Conservation (phyloP, 345 rosid genomes). For the Populus tremula region DNA sequence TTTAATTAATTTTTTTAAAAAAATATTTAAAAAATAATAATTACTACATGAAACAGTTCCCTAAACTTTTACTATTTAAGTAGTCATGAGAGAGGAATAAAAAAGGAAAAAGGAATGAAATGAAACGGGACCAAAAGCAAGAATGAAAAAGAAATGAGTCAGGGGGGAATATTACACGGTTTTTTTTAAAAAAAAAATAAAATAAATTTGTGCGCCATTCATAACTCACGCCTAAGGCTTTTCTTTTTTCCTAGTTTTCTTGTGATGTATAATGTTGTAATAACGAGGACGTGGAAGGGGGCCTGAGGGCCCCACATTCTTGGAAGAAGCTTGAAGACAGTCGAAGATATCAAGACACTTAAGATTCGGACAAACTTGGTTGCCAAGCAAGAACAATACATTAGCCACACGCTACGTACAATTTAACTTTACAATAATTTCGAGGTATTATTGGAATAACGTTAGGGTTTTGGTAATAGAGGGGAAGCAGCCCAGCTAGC, state of each 20-base stretch:
- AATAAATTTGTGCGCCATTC: neutral
- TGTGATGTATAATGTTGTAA: neutral
- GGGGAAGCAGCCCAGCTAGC: neutral
- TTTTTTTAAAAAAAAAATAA: too few species aligned
- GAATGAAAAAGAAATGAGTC: neutral
- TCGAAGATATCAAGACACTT: neutral
- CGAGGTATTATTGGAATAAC: neutral
- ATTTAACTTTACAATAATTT: neutral
- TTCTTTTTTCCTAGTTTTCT: too few species aligned
- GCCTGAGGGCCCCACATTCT: neutral
- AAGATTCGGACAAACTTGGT: constrained; percentile 3
- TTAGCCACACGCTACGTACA: neutral
- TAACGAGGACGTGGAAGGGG: neutral
- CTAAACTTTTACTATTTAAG: neutral
- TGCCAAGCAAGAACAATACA: constrained; percentile 15
- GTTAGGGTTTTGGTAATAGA: neutral
- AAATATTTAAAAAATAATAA: too few species aligned
- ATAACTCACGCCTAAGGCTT: neutral
- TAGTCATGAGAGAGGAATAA: neutral
- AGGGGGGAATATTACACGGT: neutral
- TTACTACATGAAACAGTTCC: too few species aligned
- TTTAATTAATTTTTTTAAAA: too few species aligned
- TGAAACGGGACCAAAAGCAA: neutral
- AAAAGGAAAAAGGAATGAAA: neutral
- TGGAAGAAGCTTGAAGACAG: neutral